Base-by-base conservation (phyloP, 1,284 basidiomycete genomes). In the Ceratorhiza oryzae-sativae region DNA sequence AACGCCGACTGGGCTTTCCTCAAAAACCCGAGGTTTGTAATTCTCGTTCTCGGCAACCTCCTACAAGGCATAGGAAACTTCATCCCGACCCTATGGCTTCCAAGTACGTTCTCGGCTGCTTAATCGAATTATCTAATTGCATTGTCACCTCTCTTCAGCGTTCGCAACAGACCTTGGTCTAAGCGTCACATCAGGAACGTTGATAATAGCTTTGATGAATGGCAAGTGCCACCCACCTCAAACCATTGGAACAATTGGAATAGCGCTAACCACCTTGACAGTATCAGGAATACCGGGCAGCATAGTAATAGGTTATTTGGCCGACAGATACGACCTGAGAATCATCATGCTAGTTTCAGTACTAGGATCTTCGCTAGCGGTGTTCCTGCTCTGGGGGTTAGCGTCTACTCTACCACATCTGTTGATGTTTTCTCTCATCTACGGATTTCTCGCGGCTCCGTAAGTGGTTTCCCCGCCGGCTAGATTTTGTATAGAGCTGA, bases 21-120 rank as follows among this genome's bases (percentile, higher is more conserved):
- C 8, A 48, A 65, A 36, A 72, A 72, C 36, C 67, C 55, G 9
- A 65, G 59, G n/a, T 76, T 76, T 53, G 51, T 73, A 56, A 39
- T 73, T 1, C 55, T 76, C 13, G 60, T 73, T 36, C 32, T 25
- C 18, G 74, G 73, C 6, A 76, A 75, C 67, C 67, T 72, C 34
- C 27, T 75, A 13, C 75, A 76, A 62, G 74, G 74, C 13, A 59
- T 75, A 6, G 75, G 72, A 10, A 76, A 75, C 51, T 76, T 76
- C 46, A 63, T 75, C 1, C 75, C 75, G 3, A 58, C 53, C 1
- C 65, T 76, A 30, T 76, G 74, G 65, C 71, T 75, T 34, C 73
- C 74, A 5, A 72, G 73, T 74, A 39, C 15, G 71, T 53, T 20
- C 9, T 46, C n/a, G 15, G 27, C n/a, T 15, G n/a, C 23, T 23